Conservation (phyloP, 305 asterid genomes). For the Solanum hybrid region DNA sequence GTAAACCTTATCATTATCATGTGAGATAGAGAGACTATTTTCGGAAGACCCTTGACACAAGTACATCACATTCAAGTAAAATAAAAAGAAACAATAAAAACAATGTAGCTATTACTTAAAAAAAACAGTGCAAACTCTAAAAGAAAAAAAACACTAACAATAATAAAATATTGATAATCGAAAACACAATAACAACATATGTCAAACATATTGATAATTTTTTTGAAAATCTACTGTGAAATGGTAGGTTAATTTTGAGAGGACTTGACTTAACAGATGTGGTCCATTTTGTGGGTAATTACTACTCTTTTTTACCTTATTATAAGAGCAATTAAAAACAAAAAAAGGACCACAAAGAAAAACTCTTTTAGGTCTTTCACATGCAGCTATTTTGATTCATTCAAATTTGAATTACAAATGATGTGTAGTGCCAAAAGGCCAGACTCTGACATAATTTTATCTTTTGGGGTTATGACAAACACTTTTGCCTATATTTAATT, state of each 20-base stretch:
- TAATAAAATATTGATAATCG: neutral
- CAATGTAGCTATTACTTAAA: too few relatives aligned
- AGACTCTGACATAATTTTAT: neutral
- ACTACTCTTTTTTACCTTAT: slow-evolving; percentile 1
- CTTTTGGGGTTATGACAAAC: neutral
- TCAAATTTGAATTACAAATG: slow-evolving; percentile 10
- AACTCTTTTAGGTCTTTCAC: neutral
- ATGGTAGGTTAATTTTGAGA: neutral
- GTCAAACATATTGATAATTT: neutral
- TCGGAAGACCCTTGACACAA: fast-evolving
- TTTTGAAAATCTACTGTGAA: neutral
- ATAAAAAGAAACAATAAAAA: too few relatives aligned
- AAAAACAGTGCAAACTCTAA: neutral
- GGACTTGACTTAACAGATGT: neutral
- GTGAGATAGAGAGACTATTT: too few relatives aligned
- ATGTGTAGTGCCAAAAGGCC: neutral
- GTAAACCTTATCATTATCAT: too few relatives aligned
- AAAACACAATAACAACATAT: neutral
- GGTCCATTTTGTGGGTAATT: slow-evolving; percentile 6
- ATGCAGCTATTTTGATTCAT: slow-evolving; percentile 11
- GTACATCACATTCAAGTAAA: neutral
- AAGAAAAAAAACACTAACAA: neutral
- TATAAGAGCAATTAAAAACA: neutral
- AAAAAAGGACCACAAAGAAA: slow-evolving; percentile 10
- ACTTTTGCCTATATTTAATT: neutral